These are phyloP conservation scores for Wickerhamiella kurtzmanii DNA, from an alignment of 805 yeast genomes.

Conservation along the genomic window DNA sequence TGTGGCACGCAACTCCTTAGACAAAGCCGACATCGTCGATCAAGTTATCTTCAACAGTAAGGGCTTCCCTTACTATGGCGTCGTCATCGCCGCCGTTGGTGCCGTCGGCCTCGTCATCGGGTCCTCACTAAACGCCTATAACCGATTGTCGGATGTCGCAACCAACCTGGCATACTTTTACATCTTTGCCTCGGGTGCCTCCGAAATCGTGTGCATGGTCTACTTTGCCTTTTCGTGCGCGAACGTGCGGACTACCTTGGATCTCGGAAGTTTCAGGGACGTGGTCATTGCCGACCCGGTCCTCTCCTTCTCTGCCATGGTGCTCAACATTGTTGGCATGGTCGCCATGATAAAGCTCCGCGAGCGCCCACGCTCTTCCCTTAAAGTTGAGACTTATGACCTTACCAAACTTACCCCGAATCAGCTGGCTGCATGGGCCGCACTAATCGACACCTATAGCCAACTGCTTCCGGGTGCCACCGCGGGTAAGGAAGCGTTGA, in stretches of 20 bases:
- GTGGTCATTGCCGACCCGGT: slow-evolving; percentile 18
- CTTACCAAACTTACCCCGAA: slow-evolving; percentile 16
- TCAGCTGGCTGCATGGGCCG: slow-evolving; percentile 23
- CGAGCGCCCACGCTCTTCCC: slow-evolving; percentile 19
- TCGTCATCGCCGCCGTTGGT: slow-evolving; percentile 16
- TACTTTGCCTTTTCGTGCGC: slow-evolving; percentile 17
- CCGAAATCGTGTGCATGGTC: slow-evolving; percentile 13
- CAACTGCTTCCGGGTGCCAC: slow-evolving; percentile 23
- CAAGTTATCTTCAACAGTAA: slow-evolving; percentile 4
- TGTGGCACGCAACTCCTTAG: neutral
- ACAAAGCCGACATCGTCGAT: neutral
- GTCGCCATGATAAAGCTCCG: slow-evolving; percentile 17
- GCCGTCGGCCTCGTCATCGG: slow-evolving; percentile 20
- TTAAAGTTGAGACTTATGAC: slow-evolving; percentile 23
- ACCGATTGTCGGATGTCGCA: slow-evolving; percentile 17
- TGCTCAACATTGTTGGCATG: slow-evolving; percentile 16
- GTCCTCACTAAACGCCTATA: slow-evolving; percentile 13
- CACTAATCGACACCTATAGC: slow-evolving; percentile 24
- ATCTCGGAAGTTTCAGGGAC: slow-evolving; percentile 9
- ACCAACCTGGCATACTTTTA: slow-evolving; percentile 13
- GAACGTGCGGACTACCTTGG: slow-evolving; percentile 3
- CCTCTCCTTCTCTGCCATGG: slow-evolving; percentile 13
- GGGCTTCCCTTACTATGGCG: slow-evolving; percentile 17
- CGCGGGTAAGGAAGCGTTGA: slow-evolving; percentile 24
- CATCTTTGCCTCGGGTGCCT: slow-evolving; percentile 10